Percentiles rank a stretch among this genome's conserved stretches.
Conservation (phyloP, 106 monocot genomes). For the Dioscorea alata region DNA sequence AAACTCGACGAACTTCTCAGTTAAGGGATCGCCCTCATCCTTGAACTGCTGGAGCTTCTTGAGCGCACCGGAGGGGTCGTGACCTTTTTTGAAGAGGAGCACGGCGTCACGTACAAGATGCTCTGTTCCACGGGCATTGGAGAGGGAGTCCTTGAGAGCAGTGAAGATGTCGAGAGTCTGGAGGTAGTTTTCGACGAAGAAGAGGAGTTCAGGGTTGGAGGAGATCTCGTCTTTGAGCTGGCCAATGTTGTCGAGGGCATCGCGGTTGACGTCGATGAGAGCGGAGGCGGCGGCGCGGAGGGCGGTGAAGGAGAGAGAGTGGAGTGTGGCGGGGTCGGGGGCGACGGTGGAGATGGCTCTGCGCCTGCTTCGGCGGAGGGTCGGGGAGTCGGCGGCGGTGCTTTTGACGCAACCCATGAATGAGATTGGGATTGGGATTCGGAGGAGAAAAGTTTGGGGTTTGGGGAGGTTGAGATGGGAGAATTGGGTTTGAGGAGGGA, state of each 20-base stretch:
- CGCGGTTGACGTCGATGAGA: conserved; percentile 41
- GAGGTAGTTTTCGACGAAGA: conserved; percentile 50
- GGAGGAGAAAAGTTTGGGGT: too few species aligned
- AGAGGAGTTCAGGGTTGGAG: conserved; percentile 33
- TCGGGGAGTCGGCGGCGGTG: conserved; percentile 10
- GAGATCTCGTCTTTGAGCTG: conserved; percentile 36
- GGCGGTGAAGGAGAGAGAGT: conserved; percentile 39
- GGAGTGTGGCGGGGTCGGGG: conserved; percentile 15
- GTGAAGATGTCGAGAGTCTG: conserved; percentile 45
- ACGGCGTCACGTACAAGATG: conserved; percentile 25
- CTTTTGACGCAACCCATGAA: not conserved
- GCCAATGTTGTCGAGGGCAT: conserved; percentile 38
- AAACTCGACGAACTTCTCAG: conserved; percentile 43
- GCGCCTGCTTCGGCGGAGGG: conserved; percentile 26
- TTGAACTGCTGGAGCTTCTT: conserved; percentile 37
- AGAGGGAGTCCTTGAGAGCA: conserved; percentile 39
- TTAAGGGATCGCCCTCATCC: conserved; percentile 36
- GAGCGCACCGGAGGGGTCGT: conserved; percentile 4
- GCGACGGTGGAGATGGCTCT: conserved; percentile 31
- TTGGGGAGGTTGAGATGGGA: too few species aligned
- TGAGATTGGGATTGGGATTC: not conserved
- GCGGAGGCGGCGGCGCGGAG: conserved; percentile 29
- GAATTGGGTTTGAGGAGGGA: too few species aligned
- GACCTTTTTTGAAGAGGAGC: conserved; percentile 19
- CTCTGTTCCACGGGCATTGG: conserved; percentile 28